Conservation (phyloP, 441 rosid species). For the Iberis amara region DNA sequence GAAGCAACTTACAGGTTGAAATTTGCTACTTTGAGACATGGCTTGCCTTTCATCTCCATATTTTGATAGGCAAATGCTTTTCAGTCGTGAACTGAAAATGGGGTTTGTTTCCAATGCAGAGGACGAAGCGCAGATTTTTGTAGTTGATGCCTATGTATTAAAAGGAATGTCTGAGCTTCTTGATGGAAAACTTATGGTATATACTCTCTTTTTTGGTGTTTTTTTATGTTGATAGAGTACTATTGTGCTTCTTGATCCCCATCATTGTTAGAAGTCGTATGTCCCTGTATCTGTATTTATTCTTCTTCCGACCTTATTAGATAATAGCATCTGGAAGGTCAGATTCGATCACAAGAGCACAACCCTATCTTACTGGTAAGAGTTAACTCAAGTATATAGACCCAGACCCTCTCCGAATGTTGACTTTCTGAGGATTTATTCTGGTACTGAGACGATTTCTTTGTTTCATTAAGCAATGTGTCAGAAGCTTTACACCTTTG, state of each 20-base stretch:
- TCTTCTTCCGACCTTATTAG: constrained; percentile 33
- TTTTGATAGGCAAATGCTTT: constrained; percentile 11
- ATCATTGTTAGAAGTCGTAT: constrained; percentile 8
- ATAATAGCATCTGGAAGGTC: constrained; percentile 73
- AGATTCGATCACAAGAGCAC: constrained; percentile 71
- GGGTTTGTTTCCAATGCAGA: constrained; percentile 42
- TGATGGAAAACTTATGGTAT: constrained; percentile 67
- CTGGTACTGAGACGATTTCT: constrained; percentile 21
- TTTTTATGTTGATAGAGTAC: constrained; percentile 14
- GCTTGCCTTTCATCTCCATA: constrained; percentile 10
- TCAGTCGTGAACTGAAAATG: constrained; percentile 18
- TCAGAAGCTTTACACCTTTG: constrained; percentile 60
- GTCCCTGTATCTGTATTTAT: constrained; percentile 18
- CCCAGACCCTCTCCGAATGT: constrained; percentile 15
- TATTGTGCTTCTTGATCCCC: constrained; percentile 15
- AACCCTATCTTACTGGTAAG: constrained; percentile 75
- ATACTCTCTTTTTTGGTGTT: constrained; percentile 9
- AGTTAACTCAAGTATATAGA: constrained; percentile 21
- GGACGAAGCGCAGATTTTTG: constrained; percentile 34
- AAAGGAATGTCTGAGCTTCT: constrained; percentile 54
- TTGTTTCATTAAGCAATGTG: constrained; percentile 57
- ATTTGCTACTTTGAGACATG: constrained; percentile 8
- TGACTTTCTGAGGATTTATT: constrained; percentile 8
- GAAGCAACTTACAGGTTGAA: constrained; percentile 55
- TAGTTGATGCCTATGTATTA: constrained; percentile 66